Percentiles rank a stretch among this genome's conserved stretches.
phyloP scores from a whole-genome alignment of 2,329 filamentous ascomycete genomes.

The Macroventuria anomochaeta region DNA sequence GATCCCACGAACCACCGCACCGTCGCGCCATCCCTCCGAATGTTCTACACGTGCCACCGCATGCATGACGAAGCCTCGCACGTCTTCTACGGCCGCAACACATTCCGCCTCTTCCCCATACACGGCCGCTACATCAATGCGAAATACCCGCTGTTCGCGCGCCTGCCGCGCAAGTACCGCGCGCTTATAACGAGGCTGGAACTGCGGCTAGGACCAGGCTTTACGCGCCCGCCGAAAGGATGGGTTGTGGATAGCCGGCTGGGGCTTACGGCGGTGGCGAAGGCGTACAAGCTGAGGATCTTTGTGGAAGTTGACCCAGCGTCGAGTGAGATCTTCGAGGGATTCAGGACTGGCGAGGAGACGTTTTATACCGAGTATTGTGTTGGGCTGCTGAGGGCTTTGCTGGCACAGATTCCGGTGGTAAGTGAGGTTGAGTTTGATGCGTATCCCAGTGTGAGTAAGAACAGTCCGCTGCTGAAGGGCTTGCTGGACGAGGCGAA shows the following conservation, averaged over 20 bases:
- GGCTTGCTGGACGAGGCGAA: constrained; percentile 63
- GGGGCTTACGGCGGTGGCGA: constrained; percentile 67
- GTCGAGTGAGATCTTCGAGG: constrained; percentile 68
- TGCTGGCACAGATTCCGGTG: constrained; percentile 64
- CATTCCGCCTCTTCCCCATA: constrained; percentile 61
- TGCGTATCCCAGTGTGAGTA: constrained; percentile 69
- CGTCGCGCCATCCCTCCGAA: constrained; percentile 64
- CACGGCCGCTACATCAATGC: constrained; percentile 71
- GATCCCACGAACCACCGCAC: constrained; percentile 69
- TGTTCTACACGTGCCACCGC: constrained; percentile 68
- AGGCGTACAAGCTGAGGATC: constrained; percentile 66
- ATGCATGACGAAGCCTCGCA: constrained; percentile 60
- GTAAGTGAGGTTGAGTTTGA: constrained; percentile 71
- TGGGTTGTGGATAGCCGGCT: constrained; percentile 73
- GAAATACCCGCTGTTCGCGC: constrained; percentile 73
- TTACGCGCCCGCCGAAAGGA: constrained; percentile 70
- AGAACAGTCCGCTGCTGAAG: constrained; percentile 68
- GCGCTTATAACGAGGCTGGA: constrained; percentile 68
- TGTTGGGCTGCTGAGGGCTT: constrained; percentile 60
- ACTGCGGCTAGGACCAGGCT: constrained; percentile 75
- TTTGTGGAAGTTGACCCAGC: constrained; percentile 77
- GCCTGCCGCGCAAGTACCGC: constrained; percentile 67
- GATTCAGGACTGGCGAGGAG: constrained; percentile 66
- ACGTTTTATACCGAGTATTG: constrained; percentile 76
- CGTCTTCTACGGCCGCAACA: constrained; percentile 60